phyloP scores from a whole-genome alignment of 768 basidiomycete genomes.

The Leccinum broughii region DNA sequence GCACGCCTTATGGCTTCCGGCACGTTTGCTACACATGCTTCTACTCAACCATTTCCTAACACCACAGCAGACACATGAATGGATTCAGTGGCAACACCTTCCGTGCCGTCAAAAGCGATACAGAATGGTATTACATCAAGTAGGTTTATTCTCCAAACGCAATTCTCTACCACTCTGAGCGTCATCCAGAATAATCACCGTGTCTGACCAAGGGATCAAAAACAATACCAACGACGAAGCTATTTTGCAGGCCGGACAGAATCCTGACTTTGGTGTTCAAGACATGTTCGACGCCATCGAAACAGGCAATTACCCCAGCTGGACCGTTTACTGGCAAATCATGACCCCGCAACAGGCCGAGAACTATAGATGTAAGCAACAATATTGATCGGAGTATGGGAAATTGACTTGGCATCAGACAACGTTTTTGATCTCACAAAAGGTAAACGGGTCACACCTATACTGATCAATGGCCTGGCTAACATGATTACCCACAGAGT shows the following conservation, averaged over 20 bases:
- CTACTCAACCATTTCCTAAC: not conserved
- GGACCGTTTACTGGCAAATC: conserved; percentile 58
- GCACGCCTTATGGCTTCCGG: conserved; percentile 50
- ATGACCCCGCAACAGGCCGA: conserved; percentile 54
- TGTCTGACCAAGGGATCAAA: conserved; percentile 39
- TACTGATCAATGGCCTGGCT: not conserved
- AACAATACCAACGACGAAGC: conserved; percentile 41
- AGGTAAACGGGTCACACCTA: conserved; percentile 17
- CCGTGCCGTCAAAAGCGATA: conserved; percentile 45
- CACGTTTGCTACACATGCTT: conserved; percentile 21
- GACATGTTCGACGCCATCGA: conserved; percentile 61
- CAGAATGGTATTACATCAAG: conserved; percentile 56
- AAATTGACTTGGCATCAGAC: conserved; percentile 28
- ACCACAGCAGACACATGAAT: conserved; percentile 40
- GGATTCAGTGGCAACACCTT: conserved; percentile 54
- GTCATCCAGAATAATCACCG: conserved; percentile 17
- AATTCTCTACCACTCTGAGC: conserved; percentile 3
- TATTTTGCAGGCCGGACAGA: conserved; percentile 39
- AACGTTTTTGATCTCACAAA: conserved; percentile 55
- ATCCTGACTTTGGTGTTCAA: conserved; percentile 54
- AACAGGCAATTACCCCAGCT: conserved; percentile 51
- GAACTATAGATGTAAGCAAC: conserved; percentile 38
- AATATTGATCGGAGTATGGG: not conserved
- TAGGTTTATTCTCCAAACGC: conserved; percentile 27
- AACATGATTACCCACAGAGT: conserved; percentile 27